These are phyloP conservation scores for Escallonia herrerae DNA, from an alignment of 129 eudicot genomes.

Conservation along the genomic window DNA sequence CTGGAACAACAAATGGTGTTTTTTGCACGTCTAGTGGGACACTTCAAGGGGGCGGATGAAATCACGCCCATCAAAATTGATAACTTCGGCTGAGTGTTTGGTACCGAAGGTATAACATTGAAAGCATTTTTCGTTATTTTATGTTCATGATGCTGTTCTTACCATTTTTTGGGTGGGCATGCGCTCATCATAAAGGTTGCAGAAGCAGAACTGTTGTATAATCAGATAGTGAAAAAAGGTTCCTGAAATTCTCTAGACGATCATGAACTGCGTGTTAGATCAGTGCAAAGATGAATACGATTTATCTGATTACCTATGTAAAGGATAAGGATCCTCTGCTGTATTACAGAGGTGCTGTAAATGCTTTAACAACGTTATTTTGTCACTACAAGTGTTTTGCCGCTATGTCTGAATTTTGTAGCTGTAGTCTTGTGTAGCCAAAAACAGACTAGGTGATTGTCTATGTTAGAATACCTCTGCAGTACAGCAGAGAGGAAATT, in stretches of 20 bases:
- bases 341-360: too few relatives aligned
- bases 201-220: too few relatives aligned
- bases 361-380: too few relatives aligned
- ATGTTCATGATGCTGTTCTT: background rate
- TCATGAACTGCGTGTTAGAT: background rate
- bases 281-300: constrained; percentile 3
- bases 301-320: background rate
- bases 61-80: constrained; percentile 67
- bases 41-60: constrained; percentile 73
- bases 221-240: too few relatives aligned
- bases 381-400: too few relatives aligned
- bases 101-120: background rate
- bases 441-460: too few relatives aligned
- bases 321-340: too few relatives aligned
- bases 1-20: constrained; percentile 97
- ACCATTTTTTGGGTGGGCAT: background rate
- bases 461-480: too few relatives aligned
- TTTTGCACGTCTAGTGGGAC: constrained; percentile 85
- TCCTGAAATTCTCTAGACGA: too few relatives aligned
- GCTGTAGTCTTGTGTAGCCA: too few relatives aligned
- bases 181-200: background rate
- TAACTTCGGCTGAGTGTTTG: constrained; percentile 55
- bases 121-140: background rate
- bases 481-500: too few relatives aligned
- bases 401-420: too few relatives aligned